phyloP scores from a whole-genome alignment of 306 rosid species.

The Dalbergia cochinchinensis region DNA sequence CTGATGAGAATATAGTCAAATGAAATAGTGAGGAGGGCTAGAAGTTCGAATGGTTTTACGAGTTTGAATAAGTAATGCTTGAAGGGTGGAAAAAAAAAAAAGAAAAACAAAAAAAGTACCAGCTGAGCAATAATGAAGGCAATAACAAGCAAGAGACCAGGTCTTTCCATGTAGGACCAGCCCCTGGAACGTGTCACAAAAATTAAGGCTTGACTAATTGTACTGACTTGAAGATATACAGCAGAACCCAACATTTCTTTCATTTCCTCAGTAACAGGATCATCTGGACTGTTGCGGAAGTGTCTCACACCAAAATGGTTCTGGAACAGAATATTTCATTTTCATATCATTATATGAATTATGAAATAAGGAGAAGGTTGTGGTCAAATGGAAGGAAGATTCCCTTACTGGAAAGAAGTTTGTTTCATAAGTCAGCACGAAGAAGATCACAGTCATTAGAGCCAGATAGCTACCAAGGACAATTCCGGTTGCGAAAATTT shows the following conservation, averaged over 20 bases:
- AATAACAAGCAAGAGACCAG: slow-evolving; percentile 64
- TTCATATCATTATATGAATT: not conserved
- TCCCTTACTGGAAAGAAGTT: slow-evolving; percentile 61
- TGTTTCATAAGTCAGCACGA: slow-evolving; percentile 53
- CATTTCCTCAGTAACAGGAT: not conserved
- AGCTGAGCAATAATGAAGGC: slow-evolving; percentile 75
- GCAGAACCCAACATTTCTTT: slow-evolving; percentile 62
- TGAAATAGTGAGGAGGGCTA: not conserved
- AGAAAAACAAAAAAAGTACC: slow-evolving; percentile 54
- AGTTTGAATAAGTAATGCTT: not conserved
- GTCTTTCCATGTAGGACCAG: slow-evolving; percentile 79
- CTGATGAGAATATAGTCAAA: slow-evolving; percentile 44
- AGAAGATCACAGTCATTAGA: slow-evolving; percentile 72
- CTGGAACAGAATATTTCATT: slow-evolving; percentile 47
- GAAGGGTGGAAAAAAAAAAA: not conserved
- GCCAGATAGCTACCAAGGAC: slow-evolving; percentile 73
- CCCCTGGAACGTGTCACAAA: slow-evolving; percentile 77
- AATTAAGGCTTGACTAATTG: slow-evolving; percentile 77
- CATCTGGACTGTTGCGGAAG: slow-evolving; percentile 47
- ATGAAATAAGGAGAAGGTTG: not conserved
- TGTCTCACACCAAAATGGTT: slow-evolving; percentile 50
- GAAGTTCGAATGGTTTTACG: slow-evolving; percentile 11
- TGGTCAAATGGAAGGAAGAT: slow-evolving; percentile 18
- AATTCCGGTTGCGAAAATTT: slow-evolving; percentile 77
- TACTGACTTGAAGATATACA: slow-evolving; percentile 79